Evolutionary conservation across 2,329 filamentous ascomycete genomes (phyloP).

Genomic region (Pseudonectria buxi): DNA sequence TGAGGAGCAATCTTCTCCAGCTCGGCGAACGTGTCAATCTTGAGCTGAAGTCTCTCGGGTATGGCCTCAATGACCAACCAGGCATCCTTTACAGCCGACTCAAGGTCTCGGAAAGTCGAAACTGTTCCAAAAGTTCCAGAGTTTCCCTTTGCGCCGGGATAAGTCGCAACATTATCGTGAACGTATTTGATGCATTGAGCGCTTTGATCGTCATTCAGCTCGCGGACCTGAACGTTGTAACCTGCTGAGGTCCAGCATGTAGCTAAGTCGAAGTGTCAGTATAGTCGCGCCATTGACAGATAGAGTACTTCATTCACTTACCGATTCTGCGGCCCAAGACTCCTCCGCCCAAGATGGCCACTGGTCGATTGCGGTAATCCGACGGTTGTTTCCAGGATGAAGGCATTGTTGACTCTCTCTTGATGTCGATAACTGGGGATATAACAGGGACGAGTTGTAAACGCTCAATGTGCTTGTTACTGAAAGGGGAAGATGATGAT

Average conservation of each 20-base stretch:
- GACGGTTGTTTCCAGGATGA: neutral
- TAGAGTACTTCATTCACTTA: neutral
- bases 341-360: slow-evolving; percentile 35
- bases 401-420: too few relatives aligned
- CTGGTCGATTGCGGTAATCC: slow-evolving; percentile 1
- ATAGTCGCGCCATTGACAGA: too few relatives aligned
- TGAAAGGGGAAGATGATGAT: too few relatives aligned
- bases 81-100: slow-evolving; percentile 34
- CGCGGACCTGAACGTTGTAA: slow-evolving; percentile 35
- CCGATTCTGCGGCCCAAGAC: slow-evolving; percentile 36
- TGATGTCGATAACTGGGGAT: neutral
- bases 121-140: slow-evolving; percentile 17
- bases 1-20: slow-evolving; percentile 34
- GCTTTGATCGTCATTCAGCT: slow-evolving; percentile 32
- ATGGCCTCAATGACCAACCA: slow-evolving; percentile 51
- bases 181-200: slow-evolving; percentile 34
- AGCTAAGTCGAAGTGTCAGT: neutral
- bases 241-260: slow-evolving; percentile 36
- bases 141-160: neutral
- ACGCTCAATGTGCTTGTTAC: too few relatives aligned
- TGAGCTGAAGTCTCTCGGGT: slow-evolving; percentile 42
- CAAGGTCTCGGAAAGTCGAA: slow-evolving; percentile 29
- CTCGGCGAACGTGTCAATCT: slow-evolving; percentile 40
- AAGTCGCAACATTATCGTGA: slow-evolving; percentile 25
- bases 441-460: neutral